Evolutionary conservation across 352 stramenopile species (phyloP).

Genomic region (Globisporangium carolinianum): DNA sequence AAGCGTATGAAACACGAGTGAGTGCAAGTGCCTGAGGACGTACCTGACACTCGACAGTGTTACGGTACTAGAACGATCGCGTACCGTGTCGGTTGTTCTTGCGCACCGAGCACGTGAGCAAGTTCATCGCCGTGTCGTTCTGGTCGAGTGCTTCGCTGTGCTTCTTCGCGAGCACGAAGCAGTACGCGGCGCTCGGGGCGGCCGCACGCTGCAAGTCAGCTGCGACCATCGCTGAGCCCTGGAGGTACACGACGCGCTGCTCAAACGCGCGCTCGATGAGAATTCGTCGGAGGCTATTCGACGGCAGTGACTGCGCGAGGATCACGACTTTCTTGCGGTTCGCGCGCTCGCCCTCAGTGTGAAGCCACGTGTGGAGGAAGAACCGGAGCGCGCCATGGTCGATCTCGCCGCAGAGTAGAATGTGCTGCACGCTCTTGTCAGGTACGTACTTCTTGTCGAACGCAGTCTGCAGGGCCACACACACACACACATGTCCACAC

Average conservation of each 20-base stretch:
- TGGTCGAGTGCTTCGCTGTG: conserved; percentile 44
- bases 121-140: conserved; percentile 65
- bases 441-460: conserved; percentile 75
- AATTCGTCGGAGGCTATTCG: conserved; percentile 46
- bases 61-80: neutral
- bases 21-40: neutral
- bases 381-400: conserved; percentile 60
- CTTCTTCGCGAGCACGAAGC: conserved; percentile 75
- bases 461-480: conserved; percentile 30
- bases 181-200: conserved; percentile 41
- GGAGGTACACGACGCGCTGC: conserved; percentile 66
- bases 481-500: neutral
- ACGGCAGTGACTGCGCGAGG: conserved; percentile 48
- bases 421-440: conserved; percentile 58
- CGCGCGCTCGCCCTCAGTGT: conserved; percentile 51
- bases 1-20: neutral
- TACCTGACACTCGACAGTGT: too few species aligned
- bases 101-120: conserved; percentile 70
- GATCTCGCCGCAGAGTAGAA: conserved; percentile 76
- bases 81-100: conserved; percentile 67
- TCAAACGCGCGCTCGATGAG: conserved; percentile 71
- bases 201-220: conserved; percentile 58
- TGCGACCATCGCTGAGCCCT: conserved; percentile 70
- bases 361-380: conserved; percentile 76
- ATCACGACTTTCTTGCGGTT: conserved; percentile 66